A percentile compares a stretch with the other conserved stretches of the same genome.
phyloP scores from a whole-genome alignment of 106 monocot genomes.

The Platanthera zijinensis region DNA sequence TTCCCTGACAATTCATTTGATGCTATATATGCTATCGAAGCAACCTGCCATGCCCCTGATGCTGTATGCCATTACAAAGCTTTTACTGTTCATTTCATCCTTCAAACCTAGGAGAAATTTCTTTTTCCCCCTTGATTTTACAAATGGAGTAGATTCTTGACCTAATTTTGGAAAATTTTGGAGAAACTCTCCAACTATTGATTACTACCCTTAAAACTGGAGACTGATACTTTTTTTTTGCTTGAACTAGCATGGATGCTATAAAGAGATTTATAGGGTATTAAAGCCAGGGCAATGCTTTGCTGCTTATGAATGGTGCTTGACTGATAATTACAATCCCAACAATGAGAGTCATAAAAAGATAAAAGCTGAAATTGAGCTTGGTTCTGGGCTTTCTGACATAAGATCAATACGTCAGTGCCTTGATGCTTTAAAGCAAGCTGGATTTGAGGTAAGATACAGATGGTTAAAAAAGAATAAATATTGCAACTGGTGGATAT shows the following conservation, averaged over 20 bases:
- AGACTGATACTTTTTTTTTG: conserved; percentile 1
- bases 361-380: conserved; percentile 86
- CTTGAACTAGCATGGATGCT: conserved; percentile 61
- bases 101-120: not conserved
- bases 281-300: conserved; percentile 91
- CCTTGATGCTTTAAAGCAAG: conserved; percentile 74
- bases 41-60: conserved; percentile 98
- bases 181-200: too few species aligned
- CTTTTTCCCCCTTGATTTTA: not conserved
- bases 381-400: conserved; percentile 91
- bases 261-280: conserved; percentile 83
- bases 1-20: conserved; percentile 69
- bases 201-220: not conserved
- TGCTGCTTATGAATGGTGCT: conserved; percentile 98
- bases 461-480: not conserved
- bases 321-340: conserved; percentile 76
- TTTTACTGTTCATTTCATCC: not conserved
- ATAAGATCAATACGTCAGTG: conserved; percentile 65
- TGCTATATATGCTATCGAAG: conserved; percentile 96
- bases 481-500: not conserved
- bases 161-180: too few species aligned
- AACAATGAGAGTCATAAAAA: conserved; percentile 65
- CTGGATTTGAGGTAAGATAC: conserved; percentile 79
- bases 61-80: conserved; percentile 29
- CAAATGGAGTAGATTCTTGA: too few species aligned